phyloP scores from a whole-genome alignment of 345 rosid genomes.

The Pelargonium nanum region DNA sequence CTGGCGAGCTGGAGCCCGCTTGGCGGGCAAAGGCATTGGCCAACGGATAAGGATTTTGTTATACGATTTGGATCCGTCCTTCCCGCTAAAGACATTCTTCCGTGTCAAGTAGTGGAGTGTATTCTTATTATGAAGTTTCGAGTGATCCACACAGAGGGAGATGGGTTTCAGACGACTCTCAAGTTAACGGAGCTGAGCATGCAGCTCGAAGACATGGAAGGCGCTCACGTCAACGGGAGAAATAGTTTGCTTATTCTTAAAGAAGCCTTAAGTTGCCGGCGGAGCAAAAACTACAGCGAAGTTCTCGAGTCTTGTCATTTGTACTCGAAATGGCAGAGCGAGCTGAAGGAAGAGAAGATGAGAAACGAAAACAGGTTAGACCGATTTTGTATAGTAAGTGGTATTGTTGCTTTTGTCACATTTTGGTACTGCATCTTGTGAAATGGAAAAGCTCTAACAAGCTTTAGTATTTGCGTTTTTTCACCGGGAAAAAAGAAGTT shows the following conservation, averaged over 20 bases:
- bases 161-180: conserved; percentile 35
- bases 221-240: conserved; percentile 63
- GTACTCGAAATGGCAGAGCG: not conserved
- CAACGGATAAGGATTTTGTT: conserved; percentile 65
- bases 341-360: not conserved
- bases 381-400: conserved; percentile 46
- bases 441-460: no score
- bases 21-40: conserved; percentile 79
- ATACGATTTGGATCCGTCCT: conserved; percentile 64
- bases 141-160: conserved; percentile 37
- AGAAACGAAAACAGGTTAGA: conserved; percentile 51
- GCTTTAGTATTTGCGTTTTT: no score
- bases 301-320: conserved; percentile 34
- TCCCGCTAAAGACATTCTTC: conserved; percentile 56
- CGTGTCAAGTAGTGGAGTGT: conserved; percentile 64
- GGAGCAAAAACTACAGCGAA: conserved; percentile 65
- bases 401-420: conserved; percentile 49
- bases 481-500: no score
- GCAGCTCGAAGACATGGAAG: conserved; percentile 79
- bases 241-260: conserved; percentile 57
- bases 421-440: conserved; percentile 36
- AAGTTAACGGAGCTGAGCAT: conserved; percentile 61
- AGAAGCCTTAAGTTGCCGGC: conserved; percentile 49
- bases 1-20: conserved; percentile 74
- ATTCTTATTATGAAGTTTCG: conserved; percentile 57